These are phyloP conservation scores for Cyanidioschyzon merolae DNA, from an alignment of 23 red algal species.

Conservation along the genomic window DNA sequence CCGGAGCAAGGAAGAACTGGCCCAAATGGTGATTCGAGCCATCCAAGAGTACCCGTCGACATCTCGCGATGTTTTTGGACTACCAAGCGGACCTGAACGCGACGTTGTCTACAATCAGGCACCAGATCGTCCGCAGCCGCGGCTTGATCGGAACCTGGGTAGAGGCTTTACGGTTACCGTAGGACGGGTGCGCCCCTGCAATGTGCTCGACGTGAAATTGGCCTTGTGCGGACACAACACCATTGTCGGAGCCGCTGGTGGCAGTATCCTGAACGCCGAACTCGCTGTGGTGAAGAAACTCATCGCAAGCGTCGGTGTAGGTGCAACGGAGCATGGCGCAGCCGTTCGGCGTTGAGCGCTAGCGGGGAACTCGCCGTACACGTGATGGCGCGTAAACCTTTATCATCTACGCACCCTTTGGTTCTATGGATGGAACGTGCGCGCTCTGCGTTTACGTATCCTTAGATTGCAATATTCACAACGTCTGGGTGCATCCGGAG, in stretches of 20 bases:
- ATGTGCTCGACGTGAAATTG: constrained; percentile 65
- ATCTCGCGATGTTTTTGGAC: constrained; percentile 44
- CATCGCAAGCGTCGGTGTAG: constrained; percentile 15
- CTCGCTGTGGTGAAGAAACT: constrained; percentile 53
- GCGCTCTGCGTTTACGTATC: no score
- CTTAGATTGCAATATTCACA: no score
- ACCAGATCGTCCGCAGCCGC: constrained; percentile 73
- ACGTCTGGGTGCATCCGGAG: no score
- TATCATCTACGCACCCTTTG: no score
- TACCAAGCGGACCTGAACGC: constrained; percentile 67
- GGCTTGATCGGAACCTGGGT: constrained; percentile 70
- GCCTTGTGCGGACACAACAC: constrained; percentile 90
- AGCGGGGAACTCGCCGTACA: not conserved
- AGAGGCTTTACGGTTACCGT: constrained; percentile 75
- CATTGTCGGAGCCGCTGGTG: constrained; percentile 85
- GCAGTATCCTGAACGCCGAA: constrained; percentile 81
- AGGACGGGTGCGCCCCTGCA: constrained; percentile 72
- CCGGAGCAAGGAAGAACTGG: constrained; percentile 33
- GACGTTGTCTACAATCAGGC: constrained; percentile 62
- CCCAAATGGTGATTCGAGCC: constrained; percentile 51
- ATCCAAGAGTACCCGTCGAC: constrained; percentile 70
- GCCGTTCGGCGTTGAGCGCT: not conserved
- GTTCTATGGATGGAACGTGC: no score
- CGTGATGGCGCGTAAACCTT: no score
- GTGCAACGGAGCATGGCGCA: not conserved